phyloP scores from a whole-genome alignment of 2,329 filamentous ascomycete species.

The Epichloe glyceriae region DNA sequence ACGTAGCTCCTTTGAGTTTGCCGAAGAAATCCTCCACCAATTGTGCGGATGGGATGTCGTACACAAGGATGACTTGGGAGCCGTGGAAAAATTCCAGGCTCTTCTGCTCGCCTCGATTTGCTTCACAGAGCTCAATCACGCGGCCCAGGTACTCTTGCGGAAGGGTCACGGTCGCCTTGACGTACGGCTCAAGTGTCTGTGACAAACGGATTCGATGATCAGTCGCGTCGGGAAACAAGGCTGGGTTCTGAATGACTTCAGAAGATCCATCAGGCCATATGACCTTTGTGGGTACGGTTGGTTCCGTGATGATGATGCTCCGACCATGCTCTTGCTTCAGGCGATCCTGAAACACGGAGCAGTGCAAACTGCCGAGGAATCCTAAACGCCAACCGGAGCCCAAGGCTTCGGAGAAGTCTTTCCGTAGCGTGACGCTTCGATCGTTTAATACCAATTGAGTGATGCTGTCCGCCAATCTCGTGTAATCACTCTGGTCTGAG shows the following conservation, averaged over 20 bases:
- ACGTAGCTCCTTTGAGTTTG: slow-evolving; percentile 79
- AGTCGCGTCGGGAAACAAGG: slow-evolving; percentile 66
- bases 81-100: slow-evolving; percentile 84
- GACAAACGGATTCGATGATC: slow-evolving; percentile 31
- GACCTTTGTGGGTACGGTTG: slow-evolving; percentile 84
- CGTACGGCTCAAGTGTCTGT: slow-evolving; percentile 38
- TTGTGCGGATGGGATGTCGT: slow-evolving; percentile 75
- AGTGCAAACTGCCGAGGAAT: slow-evolving; percentile 92
- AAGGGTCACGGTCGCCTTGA: slow-evolving; percentile 73
- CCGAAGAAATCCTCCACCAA: slow-evolving; percentile 96
- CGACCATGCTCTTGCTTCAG: slow-evolving; percentile 87
- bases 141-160: slow-evolving; percentile 90
- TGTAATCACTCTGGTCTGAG: slow-evolving; percentile 78
- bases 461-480: slow-evolving; percentile 83
- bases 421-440: slow-evolving; percentile 82
- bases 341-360: slow-evolving; percentile 97
- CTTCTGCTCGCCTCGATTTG: slow-evolving; percentile 75
- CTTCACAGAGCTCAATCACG: slow-evolving; percentile 89
- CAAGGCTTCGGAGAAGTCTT: slow-evolving; percentile 86
- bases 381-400: slow-evolving; percentile 90
- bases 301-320: slow-evolving; percentile 92
- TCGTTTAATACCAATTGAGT: slow-evolving; percentile 90
- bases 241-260: slow-evolving; percentile 70
- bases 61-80: slow-evolving; percentile 88
- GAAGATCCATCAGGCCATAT: slow-evolving; percentile 66